Base-by-base conservation (phyloP, 176 grass and related monocot genomes). In the Hsuehochloa calcarea region DNA sequence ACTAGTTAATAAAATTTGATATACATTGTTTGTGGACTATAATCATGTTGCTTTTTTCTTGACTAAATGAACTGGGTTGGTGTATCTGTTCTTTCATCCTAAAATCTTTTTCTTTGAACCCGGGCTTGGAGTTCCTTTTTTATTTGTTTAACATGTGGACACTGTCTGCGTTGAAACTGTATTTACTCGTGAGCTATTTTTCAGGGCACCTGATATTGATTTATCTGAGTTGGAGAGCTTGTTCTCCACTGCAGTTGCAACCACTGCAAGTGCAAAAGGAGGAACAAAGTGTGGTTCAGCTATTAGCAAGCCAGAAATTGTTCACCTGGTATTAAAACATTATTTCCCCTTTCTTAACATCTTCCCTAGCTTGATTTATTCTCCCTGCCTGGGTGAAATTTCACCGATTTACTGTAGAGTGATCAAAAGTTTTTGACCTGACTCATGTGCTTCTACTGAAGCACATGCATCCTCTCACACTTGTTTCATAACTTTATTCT, bases 191-290 rank as follows among this genome's bases (percentile, higher is more conserved):
- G 75, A 40, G 59, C 58, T 78, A 49, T 67, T 83, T 90, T 78
- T 62, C 71, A 97, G 94, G 83, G 93, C 93, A 77, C 93, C 93
- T 55, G 93, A 95, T 44, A 95, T 95, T 52, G 90, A 95, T 87
- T 80, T 89, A 50, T 92, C 85, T 35, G 93, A 95, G 66, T 87
- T 95, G 80, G 93, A 95, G 88, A 95, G 83, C 41, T 78, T 95
- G 67, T 95, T 95, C 55, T 95, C 93, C 73, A 85, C 91, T 70
- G 91, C 91, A 58, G 70, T 82, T 41, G 68, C 84, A 89, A 92
- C 47, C n/a, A 88, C 65, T 88, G 82, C 87, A 77, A 84, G 73
- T 80, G 91, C 85, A 79, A 98, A 92, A 89, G 80, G 72, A 84
- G 87, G 86, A 89, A n/a, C 93, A 70, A 86, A 70, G 71, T 91